A percentile compares a stretch with the other conserved stretches of the same genome.
phyloP scores from a whole-genome alignment of 257 asterid genomes.

The Salvia splendens region DNA sequence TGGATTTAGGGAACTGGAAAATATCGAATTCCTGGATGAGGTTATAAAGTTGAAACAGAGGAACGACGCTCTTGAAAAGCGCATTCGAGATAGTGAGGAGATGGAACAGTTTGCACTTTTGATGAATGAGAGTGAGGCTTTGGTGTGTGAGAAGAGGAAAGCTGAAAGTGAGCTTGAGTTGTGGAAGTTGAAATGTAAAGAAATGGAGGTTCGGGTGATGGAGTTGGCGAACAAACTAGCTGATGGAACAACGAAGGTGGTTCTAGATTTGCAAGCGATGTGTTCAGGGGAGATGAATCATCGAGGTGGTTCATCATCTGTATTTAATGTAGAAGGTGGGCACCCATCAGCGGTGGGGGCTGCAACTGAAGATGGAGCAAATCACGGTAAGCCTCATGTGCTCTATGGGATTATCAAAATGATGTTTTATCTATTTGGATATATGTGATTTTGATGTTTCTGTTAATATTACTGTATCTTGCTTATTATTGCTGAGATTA shows the following conservation, averaged over 20 bases:
- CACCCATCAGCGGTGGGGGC: not conserved
- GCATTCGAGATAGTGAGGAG: slow-evolving; percentile 20
- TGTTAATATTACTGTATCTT: not conserved
- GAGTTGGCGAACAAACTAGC: slow-evolving; percentile 40
- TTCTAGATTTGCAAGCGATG: not conserved
- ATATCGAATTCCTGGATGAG: slow-evolving; percentile 33
- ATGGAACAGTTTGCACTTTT: slow-evolving; percentile 37
- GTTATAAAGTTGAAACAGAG: slow-evolving; percentile 38
- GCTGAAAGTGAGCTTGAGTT: slow-evolving; percentile 46
- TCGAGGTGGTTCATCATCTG: not conserved
- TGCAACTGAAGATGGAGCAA: slow-evolving; percentile 11
- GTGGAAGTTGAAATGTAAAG: slow-evolving; percentile 52
- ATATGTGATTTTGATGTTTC: not conserved
- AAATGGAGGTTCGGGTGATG: slow-evolving; percentile 44
- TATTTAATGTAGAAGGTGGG: slow-evolving; percentile 13
- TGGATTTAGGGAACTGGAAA: slow-evolving; percentile 24
- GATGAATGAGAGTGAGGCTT: slow-evolving; percentile 54
- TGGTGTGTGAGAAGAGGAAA: slow-evolving; percentile 54
- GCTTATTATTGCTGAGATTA: not conserved
- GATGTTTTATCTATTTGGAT: not conserved
- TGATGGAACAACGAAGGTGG: slow-evolving; percentile 21
- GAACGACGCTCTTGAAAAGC: slow-evolving; percentile 43
- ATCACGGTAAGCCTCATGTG: slow-evolving; percentile 17
- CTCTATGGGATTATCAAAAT: not conserved
- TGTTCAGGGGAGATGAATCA: not conserved